Base-by-base conservation (phyloP, 148 eudicot species). In the Suaeda aralocaspica region DNA sequence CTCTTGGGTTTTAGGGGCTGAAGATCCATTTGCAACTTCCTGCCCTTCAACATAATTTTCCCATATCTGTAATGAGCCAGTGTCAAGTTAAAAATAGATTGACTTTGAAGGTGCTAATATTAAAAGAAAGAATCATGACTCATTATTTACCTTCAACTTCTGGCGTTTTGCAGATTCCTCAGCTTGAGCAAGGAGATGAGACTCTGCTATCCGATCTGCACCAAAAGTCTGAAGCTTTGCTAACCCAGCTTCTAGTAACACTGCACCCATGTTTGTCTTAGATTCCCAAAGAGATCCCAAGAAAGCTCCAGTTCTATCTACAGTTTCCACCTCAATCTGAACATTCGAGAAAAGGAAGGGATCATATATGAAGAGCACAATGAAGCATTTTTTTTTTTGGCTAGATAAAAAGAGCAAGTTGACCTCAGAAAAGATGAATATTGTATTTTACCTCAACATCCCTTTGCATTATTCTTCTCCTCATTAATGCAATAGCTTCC, bases 241-340 rank as follows among this genome's bases (percentile, higher is more conserved):
- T 71, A 89, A 83, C 33, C 99, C 99, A 72, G 99, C 93, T 82
- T 94, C 89, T 44, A 94, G 74, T 61, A 94, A 85, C 21, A 83
- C 77, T 24, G 81, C 80, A 53, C 84, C 96, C 72, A 87, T 73
- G 60, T 94, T 94, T 55, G 79, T 86, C 74, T 68, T 87, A 28
- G 91, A 84, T 75, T 84, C 90, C 97, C 97, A 94, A 66, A 94
- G 82, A 60, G 93, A 86, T 55, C 99, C 99, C 76, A 94, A 74
- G 81, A 94, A 94, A 48, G 97, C 91, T 60, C 99, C 97, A 48
- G 85, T 87, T 91, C 95, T 87, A 85, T 94, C 99, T 52, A 85
- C 93, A 33, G 89, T 94, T 78, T 94, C 99, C 41, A 94, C 96
- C 72, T 91, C 99, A 41, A 94, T 87, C 99, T 94, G 86, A 31